Conservation (phyloP, 140 eudicot genomes). For the Ambrosia hybrid region DNA sequence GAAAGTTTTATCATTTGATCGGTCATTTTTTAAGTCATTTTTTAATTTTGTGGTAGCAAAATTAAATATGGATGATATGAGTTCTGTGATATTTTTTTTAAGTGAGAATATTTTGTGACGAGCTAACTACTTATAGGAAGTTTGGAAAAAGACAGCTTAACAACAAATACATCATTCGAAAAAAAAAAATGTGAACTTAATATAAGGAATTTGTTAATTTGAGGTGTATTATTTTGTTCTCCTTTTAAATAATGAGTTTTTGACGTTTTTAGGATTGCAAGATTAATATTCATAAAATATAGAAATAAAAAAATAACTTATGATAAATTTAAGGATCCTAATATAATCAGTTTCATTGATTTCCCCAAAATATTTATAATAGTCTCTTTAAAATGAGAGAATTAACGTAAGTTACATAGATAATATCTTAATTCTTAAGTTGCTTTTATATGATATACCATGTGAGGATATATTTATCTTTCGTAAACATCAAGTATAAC, state of each 20-base stretch:
- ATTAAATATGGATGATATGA: background rate
- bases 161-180: background rate
- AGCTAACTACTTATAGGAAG: background rate
- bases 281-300: too few species aligned
- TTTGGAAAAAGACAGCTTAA: background rate
- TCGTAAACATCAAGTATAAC: too few species aligned
- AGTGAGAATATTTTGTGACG: background rate
- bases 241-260: background rate
- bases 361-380: too few species aligned
- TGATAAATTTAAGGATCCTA: too few species aligned
- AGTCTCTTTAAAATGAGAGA: too few species aligned
- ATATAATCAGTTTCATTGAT: too few species aligned
- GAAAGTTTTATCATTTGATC: background rate
- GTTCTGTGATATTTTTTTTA: background rate
- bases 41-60: background rate
- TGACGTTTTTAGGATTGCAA: background rate
- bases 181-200: background rate
- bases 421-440: too few species aligned
- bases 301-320: background rate
- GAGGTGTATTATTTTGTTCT: background rate
- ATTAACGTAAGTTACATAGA: too few species aligned
- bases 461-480: too few species aligned
- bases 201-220: background rate
- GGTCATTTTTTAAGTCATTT: background rate
- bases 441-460: too few species aligned